These are phyloP conservation scores for Acacia melanoxylon DNA, from an alignment of 306 rosid genomes.

Conservation along the genomic window DNA sequence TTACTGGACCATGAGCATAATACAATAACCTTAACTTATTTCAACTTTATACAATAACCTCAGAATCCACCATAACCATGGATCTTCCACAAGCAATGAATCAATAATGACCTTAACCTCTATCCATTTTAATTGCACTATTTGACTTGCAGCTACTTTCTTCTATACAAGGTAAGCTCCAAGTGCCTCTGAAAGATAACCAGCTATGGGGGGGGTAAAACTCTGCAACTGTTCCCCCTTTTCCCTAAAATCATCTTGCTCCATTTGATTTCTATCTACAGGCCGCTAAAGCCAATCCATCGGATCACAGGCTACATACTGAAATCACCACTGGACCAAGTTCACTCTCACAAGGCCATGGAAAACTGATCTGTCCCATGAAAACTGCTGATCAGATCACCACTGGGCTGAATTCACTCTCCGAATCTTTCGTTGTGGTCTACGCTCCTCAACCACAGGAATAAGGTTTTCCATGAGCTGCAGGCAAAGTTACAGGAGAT, in stretches of 20 bases:
- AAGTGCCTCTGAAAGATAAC: background rate
- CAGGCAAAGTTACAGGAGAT: slow-evolving; percentile 19
- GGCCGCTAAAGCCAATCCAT: slow-evolving; percentile 4
- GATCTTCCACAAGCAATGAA: slow-evolving; percentile 21
- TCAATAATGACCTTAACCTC: background rate
- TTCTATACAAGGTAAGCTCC: slow-evolving; percentile 22
- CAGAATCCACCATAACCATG: slow-evolving; percentile 13
- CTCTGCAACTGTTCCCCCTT: background rate
- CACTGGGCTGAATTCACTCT: slow-evolving; percentile 47
- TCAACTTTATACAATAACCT: slow-evolving; percentile 10
- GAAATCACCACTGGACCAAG: slow-evolving; percentile 35
- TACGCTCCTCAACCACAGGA: slow-evolving; percentile 54
- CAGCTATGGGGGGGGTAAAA: background rate
- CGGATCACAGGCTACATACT: slow-evolving; percentile 10
- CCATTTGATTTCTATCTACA: slow-evolving; percentile 27
- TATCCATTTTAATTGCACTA: background rate
- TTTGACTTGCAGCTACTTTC: slow-evolving; percentile 10
- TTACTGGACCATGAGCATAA: slow-evolving; percentile 1
- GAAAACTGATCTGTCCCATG: background rate
- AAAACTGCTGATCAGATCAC: slow-evolving; percentile 9
- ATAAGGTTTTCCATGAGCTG: slow-evolving; percentile 68
- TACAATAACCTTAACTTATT: background rate
- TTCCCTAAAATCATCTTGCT: slow-evolving; percentile 10
- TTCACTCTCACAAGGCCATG: background rate
- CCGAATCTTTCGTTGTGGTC: slow-evolving; percentile 46